A percentile compares a stretch with the other conserved stretches of the same genome.
phyloP scores from a whole-genome alignment of 305 asterid species.

The Salvia sclarea region DNA sequence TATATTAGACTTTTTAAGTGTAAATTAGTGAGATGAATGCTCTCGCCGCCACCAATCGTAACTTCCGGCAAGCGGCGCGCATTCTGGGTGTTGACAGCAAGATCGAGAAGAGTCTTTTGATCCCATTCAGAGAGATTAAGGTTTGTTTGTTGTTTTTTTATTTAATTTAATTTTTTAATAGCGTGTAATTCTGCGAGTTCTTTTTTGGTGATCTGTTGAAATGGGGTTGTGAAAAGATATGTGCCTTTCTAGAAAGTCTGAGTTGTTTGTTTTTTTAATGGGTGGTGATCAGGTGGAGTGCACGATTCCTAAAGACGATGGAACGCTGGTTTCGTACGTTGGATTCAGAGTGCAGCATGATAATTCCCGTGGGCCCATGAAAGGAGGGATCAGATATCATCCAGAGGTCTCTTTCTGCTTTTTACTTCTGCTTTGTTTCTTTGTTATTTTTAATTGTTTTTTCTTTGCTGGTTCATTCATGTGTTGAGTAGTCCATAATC shows the following conservation, averaged over 20 bases:
- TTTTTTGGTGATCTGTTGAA: slow-evolving; percentile 10
- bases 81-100: slow-evolving; percentile 83
- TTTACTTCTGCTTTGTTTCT: not conserved
- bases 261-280: no score
- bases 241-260: not conserved
- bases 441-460: not conserved
- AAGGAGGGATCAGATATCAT: slow-evolving; percentile 97
- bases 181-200: not conserved
- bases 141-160: slow-evolving; percentile 31
- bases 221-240: slow-evolving; percentile 26
- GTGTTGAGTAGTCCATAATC: not conserved
- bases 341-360: slow-evolving; percentile 97
- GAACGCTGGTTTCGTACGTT: slow-evolving; percentile 73
- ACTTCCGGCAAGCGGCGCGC: slow-evolving; percentile 85
- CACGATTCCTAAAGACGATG: slow-evolving; percentile 91
- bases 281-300: slow-evolving; percentile 80
- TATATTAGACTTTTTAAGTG: not conserved
- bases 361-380: slow-evolving; percentile 98
- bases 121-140: slow-evolving; percentile 96
- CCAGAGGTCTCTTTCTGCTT: slow-evolving; percentile 59
- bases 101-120: slow-evolving; percentile 83
- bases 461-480: not conserved
- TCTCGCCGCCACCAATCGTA: slow-evolving; percentile 89
- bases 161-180: not conserved
- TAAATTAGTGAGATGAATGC: slow-evolving; percentile 62